Evolutionary conservation across 2,329 filamentous ascomycete species (phyloP), one percentile per base, ranked within the genome.

Genomic region (Colletotrichum lindemuthianum): DNA sequence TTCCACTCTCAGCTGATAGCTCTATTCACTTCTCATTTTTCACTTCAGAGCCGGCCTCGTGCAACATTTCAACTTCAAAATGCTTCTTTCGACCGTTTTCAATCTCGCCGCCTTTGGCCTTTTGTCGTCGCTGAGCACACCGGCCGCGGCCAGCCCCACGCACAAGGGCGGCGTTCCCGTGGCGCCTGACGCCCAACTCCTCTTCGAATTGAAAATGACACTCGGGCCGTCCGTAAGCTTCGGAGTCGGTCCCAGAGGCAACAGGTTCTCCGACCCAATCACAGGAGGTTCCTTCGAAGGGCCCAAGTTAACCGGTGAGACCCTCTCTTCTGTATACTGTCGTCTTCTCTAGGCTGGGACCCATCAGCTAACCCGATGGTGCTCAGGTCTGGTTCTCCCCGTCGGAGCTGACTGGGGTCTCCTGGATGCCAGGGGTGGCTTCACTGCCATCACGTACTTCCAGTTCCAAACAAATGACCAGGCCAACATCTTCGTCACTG

Each of bases 381-480:
- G 8, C 37, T 10, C 12, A 63, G 48, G 60, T 16, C 36, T 41
- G 0, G 47, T 59, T 1, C 36, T 59, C 24, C 43, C 32, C 6
- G 36, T 43, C 2, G 48, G 54, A 2, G 36, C 47, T 2, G 48
- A 63, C 55, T 63, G 48, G 41, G 60, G 60, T 6, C 48, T 63
- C 3, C 12, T 59, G 10, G 55, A 59, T 4, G 24, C 12, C 24
- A 50, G 32, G 6, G 54, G 55, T 6, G 43, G 48, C 1, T 59
- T 63, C 41, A 15, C 36, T 3, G 60, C 41, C 0, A 36, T 59
- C 36, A 51, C 54, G 0, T 12, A 47, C 4, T 59, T 58, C 6
- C 47, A 63, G 6, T 59, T 59, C 6, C 54, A 53, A 13, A 63
- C 60, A 2, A 24, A 51, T 5, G 54, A 63, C 36, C 47, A 36